Evolutionary conservation across 441 rosid species (phyloP).

Genomic region (Populus hybrid): DNA sequence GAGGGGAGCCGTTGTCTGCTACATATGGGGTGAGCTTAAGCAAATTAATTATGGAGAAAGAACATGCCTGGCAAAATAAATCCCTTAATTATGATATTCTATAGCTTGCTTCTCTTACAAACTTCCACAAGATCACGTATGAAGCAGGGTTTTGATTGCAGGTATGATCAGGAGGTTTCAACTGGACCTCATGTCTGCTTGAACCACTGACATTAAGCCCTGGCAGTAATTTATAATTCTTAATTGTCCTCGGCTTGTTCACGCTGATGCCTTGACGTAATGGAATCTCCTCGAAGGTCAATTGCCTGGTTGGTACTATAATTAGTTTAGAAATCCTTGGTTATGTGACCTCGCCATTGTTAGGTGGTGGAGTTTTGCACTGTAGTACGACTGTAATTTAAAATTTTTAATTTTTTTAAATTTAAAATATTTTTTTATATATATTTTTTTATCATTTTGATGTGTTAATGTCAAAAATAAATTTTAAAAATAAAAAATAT

Average conservation of each 20-base stretch:
- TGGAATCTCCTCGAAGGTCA: no score
- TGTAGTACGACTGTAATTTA: no score
- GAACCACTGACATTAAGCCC: background rate
- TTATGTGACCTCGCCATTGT: background rate
- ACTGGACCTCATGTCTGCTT: background rate
- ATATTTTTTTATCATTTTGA: no score
- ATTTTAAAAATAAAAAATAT: no score
- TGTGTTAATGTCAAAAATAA: no score
- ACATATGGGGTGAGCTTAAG: background rate
- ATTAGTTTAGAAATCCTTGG: background rate
- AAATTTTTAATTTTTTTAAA: no score
- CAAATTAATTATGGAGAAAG: background rate
- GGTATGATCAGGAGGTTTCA: no score
- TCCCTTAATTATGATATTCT: conserved; percentile 3
- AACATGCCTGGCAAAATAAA: background rate
- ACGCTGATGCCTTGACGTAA: no score
- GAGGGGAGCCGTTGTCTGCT: background rate
- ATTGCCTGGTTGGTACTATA: background rate
- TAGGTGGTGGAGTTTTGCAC: no score
- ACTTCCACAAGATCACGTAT: conserved; percentile 9
- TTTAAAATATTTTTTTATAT: no score
- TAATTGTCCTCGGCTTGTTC: no score
- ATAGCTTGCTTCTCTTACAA: conserved; percentile 19
- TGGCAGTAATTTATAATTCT: no score
- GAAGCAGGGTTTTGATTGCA: background rate